Conservation (phyloP, 176 grass and related monocot species). For the Calamus simplicifolius region DNA sequence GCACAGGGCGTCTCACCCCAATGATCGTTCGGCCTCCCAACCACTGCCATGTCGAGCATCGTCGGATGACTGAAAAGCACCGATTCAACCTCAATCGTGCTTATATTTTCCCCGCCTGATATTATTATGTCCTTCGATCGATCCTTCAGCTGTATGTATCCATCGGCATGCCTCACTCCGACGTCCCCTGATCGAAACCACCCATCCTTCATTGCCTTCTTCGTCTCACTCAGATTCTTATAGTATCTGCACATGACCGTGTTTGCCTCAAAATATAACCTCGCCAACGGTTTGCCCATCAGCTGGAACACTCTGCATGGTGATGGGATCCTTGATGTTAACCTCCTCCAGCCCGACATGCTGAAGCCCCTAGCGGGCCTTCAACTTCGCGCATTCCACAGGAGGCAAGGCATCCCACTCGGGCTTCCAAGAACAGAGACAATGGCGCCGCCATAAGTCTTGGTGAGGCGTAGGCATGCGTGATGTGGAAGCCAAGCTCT, state of each 20-base stretch:
- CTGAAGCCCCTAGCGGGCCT: slow-evolving; percentile 38
- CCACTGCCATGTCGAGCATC: slow-evolving; percentile 33
- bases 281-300: slow-evolving; percentile 37
- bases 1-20: slow-evolving; percentile 38
- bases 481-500: slow-evolving; percentile 31
- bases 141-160: slow-evolving; percentile 52
- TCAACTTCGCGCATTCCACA: slow-evolving; percentile 27
- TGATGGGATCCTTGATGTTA: slow-evolving; percentile 27
- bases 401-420: slow-evolving; percentile 47
- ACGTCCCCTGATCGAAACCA: slow-evolving; percentile 47
- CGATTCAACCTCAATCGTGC: slow-evolving; percentile 47
- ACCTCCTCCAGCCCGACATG: slow-evolving; percentile 25
- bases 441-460: slow-evolving; percentile 31
- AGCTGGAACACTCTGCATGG: slow-evolving; percentile 31
- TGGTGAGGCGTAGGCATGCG: slow-evolving; percentile 40
- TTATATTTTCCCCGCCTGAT: slow-evolving; percentile 38
- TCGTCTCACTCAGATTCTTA: slow-evolving; percentile 23
- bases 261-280: slow-evolving; percentile 49
- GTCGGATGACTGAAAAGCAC: slow-evolving; percentile 35
- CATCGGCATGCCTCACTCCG: slow-evolving; percentile 33
- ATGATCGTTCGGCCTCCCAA: slow-evolving; percentile 24
- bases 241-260: slow-evolving; percentile 47
- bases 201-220: slow-evolving; percentile 27
- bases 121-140: slow-evolving; percentile 46
- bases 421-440: slow-evolving; percentile 41